Base-by-base conservation (phyloP, 768 basidiomycete genomes). In the Termitomyces sp. region DNA sequence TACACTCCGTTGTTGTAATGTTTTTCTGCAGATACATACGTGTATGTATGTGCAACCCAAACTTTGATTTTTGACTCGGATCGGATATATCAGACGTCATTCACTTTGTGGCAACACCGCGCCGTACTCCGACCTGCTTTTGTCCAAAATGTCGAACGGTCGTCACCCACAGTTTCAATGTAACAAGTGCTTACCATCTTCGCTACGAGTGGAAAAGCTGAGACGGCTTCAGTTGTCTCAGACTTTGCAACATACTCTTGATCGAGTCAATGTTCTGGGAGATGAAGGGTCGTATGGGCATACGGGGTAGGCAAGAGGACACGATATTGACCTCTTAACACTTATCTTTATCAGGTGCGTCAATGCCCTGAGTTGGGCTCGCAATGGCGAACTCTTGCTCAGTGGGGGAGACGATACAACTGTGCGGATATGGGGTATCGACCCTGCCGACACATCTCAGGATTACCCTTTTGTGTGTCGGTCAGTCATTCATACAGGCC, bases 351-450 rank as follows among this genome's bases (percentile, higher is more conserved):
- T 50, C 55, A 90, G 89, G 57, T 92, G 90, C 65, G 89, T 91
- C 35, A 93, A 92, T 68, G 88, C 91, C 36, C 66, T 92, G 39
- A 87, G 84, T 62, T 92, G 91, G 91, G 84, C 88, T 2, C 76
- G 76, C 52, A 79, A 84, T 58, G 91, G 90, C 2, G 80, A 86
- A 59, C 63, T 89, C 16, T 76, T 92, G 44, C 70, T 93, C 20
- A 88, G 82, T 65, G 87, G 84, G 22, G 89, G 90, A 22, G 91
- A 92, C 68, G 90, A 92, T 68, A 84, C 80, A 46, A 89, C 88
- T 39, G 81, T 95, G 28, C 85, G 91, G 68, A 78, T 96, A 62
- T 96, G 94, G 94, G 76, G 82, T 46, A 82, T 91, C 69, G 84
- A 90, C 67, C 64, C 75, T 16, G 69, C 73, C 35, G 73, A 81